A percentile compares a stretch with the other conserved stretches of the same genome.
Conservation (phyloP, 371 early-diverging fungal genomes). For the Mucor racemosus region DNA sequence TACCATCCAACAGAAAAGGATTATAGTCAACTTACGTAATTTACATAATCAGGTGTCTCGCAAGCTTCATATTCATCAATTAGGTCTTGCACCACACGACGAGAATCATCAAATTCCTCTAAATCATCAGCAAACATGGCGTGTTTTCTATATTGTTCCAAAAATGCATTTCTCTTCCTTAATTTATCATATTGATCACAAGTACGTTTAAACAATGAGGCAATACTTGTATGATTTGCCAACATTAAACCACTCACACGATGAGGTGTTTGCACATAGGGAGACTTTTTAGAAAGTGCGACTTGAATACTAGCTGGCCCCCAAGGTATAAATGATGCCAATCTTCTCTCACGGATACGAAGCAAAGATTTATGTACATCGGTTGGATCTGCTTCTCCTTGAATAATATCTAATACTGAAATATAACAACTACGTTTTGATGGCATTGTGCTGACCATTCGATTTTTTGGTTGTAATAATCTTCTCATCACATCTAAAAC, state of each 20-base stretch:
- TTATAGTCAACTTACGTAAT: slow-evolving; percentile 22
- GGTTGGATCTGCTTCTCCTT: slow-evolving; percentile 97
- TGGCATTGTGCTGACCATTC: slow-evolving; percentile 92
- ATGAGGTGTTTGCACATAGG: slow-evolving; percentile 90
- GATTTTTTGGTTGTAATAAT: slow-evolving; percentile 94
- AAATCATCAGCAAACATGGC: slow-evolving; percentile 82
- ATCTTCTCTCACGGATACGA: slow-evolving; percentile 91
- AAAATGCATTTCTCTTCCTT: slow-evolving; percentile 97
- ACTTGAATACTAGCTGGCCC: slow-evolving; percentile 99
- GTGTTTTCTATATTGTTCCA: slow-evolving; percentile 94
- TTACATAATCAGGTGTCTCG: slow-evolving; percentile 84
- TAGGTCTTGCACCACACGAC: slow-evolving; percentile 87
- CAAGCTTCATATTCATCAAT: slow-evolving; percentile 95
- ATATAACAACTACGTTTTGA: slow-evolving; percentile 95
- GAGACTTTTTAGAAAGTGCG: slow-evolving; percentile 90
- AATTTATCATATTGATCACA: slow-evolving; percentile 97
- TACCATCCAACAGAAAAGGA: background rate
- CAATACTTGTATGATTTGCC: slow-evolving; percentile 97
- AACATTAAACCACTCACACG: slow-evolving; percentile 98
- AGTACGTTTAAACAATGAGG: slow-evolving; percentile 91
- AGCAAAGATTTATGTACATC: slow-evolving; percentile 98
- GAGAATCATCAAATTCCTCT: slow-evolving; percentile 92
- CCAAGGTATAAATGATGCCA: slow-evolving; percentile 99
- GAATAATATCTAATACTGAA: slow-evolving; percentile 95
- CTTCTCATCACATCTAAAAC: slow-evolving; percentile 98